Evolutionary conservation across 1,284 basidiomycete genomes (phyloP).

Genomic region (Trametes polyzona): DNA sequence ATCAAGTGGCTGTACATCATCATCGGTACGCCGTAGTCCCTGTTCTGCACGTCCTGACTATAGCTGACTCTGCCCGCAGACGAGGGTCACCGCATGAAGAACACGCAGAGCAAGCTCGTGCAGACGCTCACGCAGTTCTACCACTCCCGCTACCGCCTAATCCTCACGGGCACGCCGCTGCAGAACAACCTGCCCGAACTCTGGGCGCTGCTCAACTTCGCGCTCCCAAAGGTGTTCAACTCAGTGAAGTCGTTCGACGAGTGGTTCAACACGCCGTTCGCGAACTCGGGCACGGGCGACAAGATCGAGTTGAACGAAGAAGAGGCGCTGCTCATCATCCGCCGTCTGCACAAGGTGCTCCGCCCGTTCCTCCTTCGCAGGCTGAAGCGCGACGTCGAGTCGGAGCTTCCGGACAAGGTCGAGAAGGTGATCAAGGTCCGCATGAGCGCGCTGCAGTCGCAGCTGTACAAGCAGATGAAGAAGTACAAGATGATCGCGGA

Average conservation of each 20-base stretch:
- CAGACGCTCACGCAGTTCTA: conserved; percentile 95
- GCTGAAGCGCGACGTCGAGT: conserved; percentile 98
- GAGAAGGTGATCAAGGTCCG: conserved; percentile 99
- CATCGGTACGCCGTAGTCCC: conserved; percentile 63
- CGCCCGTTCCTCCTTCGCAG: conserved; percentile 96
- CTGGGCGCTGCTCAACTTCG: conserved; percentile 98
- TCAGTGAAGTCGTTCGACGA: conserved; percentile 99
- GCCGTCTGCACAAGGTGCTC: conserved; percentile 97
- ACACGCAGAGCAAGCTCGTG: conserved; percentile 93
- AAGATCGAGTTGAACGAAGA: conserved; percentile 99
- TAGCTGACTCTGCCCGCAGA: conserved; percentile 49
- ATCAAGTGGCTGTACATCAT: conserved; percentile 99
- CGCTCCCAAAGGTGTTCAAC: conserved; percentile 98
- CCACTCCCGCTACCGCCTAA: conserved; percentile 91
- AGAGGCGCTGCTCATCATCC: conserved; percentile 97
- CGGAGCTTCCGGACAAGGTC: conserved; percentile 97
- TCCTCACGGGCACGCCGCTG: conserved; percentile 96
- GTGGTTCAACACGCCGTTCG: conserved; percentile 99
- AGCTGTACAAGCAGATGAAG: conserved; percentile 98
- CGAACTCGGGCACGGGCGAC: conserved; percentile 94
- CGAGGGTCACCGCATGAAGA: conserved; percentile 99
- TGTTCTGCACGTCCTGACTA: neutral
- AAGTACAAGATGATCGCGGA: conserved; percentile 96
- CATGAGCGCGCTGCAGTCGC: conserved; percentile 94
- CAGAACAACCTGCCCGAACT: conserved; percentile 99